Evolutionary conservation across 176 grass and related monocot species (phyloP).

Genomic region (Triticum monococcum): DNA sequence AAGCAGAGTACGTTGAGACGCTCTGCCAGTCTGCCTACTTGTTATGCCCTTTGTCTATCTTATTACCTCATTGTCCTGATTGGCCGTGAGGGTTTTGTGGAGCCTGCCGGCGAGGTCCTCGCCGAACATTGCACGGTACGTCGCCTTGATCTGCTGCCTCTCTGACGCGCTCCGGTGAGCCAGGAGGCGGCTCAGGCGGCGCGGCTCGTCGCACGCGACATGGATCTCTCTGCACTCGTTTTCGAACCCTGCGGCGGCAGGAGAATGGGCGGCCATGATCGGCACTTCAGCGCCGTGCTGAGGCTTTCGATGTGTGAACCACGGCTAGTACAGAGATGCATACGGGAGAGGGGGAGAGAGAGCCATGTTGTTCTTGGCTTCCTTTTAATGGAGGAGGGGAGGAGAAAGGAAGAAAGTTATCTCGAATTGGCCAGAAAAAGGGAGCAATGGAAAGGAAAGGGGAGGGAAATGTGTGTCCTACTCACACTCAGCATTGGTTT

Average conservation of each 20-base stretch:
- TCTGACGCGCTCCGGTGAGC: conserved; percentile 48
- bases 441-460: background rate
- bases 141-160: conserved; percentile 63
- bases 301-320: conserved; percentile 9
- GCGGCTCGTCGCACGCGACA: conserved; percentile 43
- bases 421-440: conserved; percentile 18
- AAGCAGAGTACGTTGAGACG: background rate
- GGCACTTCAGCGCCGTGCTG: background rate
- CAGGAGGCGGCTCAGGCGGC: conserved; percentile 46
- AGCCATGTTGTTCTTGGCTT: background rate
- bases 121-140: conserved; percentile 54
- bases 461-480: background rate
- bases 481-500: background rate
- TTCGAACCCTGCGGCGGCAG: background rate
- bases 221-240: conserved; percentile 74
- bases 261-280: conserved; percentile 32
- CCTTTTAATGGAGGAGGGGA: background rate
- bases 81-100: conserved; percentile 13
- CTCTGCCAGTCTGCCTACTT: background rate
- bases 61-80: conserved; percentile 59
- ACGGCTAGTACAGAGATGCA: background rate
- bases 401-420: background rate
- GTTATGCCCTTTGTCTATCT: background rate
- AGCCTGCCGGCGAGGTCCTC: conserved; percentile 61
- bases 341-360: background rate